These are phyloP conservation scores for Trichosanthes cucumerina DNA, from an alignment of 306 rosid species.

Conservation along the genomic window DNA sequence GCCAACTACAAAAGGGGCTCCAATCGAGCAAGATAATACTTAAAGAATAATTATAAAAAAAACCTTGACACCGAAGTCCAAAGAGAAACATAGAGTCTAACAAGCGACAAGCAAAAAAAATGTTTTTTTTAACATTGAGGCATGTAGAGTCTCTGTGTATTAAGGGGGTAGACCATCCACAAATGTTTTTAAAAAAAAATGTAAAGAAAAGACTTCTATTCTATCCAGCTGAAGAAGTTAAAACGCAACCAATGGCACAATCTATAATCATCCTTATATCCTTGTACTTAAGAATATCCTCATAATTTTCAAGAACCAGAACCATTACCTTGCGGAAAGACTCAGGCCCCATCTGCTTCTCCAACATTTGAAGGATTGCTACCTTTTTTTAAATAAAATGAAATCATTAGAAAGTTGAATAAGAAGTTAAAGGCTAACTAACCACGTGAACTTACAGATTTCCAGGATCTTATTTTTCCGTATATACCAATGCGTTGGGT, in stretches of 20 bases:
- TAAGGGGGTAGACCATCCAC: neutral
- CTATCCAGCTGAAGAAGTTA: neutral
- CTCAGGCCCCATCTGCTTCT: slow-evolving; percentile 99
- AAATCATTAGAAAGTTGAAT: neutral
- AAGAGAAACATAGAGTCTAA: no score
- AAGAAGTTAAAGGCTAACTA: neutral
- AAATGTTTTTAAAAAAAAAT: neutral
- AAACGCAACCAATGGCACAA: neutral
- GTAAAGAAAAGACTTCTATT: neutral
- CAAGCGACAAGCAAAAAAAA: no score
- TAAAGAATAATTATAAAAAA: no score
- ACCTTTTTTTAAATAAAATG: slow-evolving; percentile 34
- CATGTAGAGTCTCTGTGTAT: neutral
- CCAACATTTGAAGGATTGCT: slow-evolving; percentile 95
- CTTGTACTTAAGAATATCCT: neutral
- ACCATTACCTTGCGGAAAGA: slow-evolving; percentile 79
- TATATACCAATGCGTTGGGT: slow-evolving; percentile 77
- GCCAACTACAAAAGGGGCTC: no score
- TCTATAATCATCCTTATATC: slow-evolving; percentile 2
- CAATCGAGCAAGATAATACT: no score
- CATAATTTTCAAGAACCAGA: slow-evolving; percentile 16
- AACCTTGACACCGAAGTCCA: no score
- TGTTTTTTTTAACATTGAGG: neutral
- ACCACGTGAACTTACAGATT: slow-evolving; percentile 58
- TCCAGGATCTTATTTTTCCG: slow-evolving; percentile 92